These are phyloP conservation scores for Thraustochytrium striatum DNA, from an alignment of 352 stramenopile species.

Conservation along the genomic window DNA sequence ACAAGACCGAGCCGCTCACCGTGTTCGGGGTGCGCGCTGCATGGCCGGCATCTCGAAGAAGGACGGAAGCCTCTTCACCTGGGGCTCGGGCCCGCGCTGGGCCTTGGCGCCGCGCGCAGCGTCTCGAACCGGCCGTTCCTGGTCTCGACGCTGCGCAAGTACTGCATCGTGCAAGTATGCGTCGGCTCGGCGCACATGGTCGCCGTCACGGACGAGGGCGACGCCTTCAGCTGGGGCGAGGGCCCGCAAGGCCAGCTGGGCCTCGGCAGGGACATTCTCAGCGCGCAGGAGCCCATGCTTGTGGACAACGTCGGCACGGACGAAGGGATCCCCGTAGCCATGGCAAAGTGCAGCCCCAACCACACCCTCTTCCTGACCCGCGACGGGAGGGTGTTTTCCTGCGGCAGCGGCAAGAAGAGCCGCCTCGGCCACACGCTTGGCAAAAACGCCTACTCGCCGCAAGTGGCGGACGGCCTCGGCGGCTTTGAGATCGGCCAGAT, in stretches of 20 bases:
- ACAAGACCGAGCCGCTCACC: conserved; percentile 9
- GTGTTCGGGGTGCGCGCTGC: conserved; percentile 1
- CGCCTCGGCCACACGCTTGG: not conserved
- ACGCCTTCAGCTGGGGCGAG: conserved; percentile 14
- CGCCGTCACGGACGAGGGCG: conserved; percentile 5
- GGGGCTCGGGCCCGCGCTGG: conserved; percentile 6
- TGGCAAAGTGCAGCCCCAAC: not conserved
- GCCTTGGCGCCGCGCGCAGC: not conserved
- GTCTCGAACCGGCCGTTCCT: conserved; percentile 19
- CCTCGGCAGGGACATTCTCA: not conserved
- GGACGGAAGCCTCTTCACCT: conserved; percentile 20
- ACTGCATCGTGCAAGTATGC: not conserved
- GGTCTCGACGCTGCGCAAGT: conserved; percentile 1
- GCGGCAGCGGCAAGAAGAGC: not conserved
- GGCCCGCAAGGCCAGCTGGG: not conserved
- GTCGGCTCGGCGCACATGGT: not conserved
- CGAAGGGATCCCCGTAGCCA: not conserved
- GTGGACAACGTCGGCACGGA: not conserved
- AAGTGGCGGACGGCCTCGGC: not conserved
- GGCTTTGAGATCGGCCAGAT: not conserved
- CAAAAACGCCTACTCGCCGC: not conserved
- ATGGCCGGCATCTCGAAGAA: not conserved
- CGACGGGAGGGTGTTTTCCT: not conserved
- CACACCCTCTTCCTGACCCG: conserved; percentile 19
- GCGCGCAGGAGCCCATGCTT: not conserved